Evolutionary conservation across 2,329 filamentous ascomycete species (phyloP).

Genomic region (Lasiodiplodia citricola): DNA sequence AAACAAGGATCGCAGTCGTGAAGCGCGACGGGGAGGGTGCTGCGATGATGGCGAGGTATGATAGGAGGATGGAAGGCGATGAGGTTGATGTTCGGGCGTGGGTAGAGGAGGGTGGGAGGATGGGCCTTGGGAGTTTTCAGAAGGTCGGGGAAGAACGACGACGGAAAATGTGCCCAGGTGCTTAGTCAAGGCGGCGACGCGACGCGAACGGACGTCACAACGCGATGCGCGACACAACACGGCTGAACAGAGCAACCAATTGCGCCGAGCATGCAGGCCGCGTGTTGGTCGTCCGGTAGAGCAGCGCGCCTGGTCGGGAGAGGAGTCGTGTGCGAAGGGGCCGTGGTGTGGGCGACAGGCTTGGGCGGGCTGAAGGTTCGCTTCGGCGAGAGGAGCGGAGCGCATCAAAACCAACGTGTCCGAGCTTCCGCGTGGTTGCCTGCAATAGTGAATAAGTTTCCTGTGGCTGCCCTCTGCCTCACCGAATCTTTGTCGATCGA

Average conservation of each 20-base stretch:
- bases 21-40: slow-evolving; percentile 36
- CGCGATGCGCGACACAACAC: slow-evolving; percentile 22
- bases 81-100: slow-evolving; percentile 37
- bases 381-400: slow-evolving; percentile 8
- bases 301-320: slow-evolving; percentile 52
- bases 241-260: slow-evolving; percentile 14
- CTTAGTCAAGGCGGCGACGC: slow-evolving; percentile 23
- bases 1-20: slow-evolving; percentile 35
- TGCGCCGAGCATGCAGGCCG: slow-evolving; percentile 16
- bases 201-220: slow-evolving; percentile 23
- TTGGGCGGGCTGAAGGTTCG: slow-evolving; percentile 17
- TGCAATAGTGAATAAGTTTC: slow-evolving; percentile 1
- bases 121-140: slow-evolving; percentile 27
- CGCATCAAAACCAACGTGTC: slow-evolving; percentile 16
- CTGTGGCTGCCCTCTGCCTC: slow-evolving; percentile 2
- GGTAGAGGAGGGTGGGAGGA: slow-evolving; percentile 25
- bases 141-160: slow-evolving; percentile 26
- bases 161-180: slow-evolving; percentile 27
- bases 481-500: slow-evolving; percentile 21
- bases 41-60: slow-evolving; percentile 38
- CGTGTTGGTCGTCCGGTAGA: slow-evolving; percentile 7
- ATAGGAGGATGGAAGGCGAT: slow-evolving; percentile 42
- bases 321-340: slow-evolving; percentile 77
- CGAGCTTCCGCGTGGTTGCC: slow-evolving; percentile 21
- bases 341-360: slow-evolving; percentile 56